These are phyloP conservation scores for Leucaena leucocephala DNA, from an alignment of 306 rosid genomes.

Conservation along the genomic window DNA sequence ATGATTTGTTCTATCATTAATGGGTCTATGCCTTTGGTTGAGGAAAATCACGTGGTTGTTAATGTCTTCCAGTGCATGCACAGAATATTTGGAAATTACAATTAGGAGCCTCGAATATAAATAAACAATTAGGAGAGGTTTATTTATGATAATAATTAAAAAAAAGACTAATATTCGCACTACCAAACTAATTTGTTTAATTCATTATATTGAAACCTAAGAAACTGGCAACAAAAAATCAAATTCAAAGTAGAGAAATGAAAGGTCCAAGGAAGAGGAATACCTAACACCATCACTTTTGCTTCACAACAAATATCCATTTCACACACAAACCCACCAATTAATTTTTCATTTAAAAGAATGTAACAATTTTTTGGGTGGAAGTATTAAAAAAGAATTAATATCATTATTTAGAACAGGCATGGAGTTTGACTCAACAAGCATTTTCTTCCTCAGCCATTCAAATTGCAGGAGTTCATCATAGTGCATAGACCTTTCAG, in stretches of 20 bases:
- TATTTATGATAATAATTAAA: background rate
- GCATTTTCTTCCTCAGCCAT: constrained; percentile 12
- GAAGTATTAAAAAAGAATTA: background rate
- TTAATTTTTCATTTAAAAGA: background rate
- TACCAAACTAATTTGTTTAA: constrained; percentile 8
- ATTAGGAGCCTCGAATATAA: background rate
- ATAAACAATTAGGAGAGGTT: background rate
- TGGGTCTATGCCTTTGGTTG: background rate
- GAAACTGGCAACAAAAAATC: background rate
- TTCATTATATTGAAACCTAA: constrained; percentile 12
- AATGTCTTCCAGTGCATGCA: background rate
- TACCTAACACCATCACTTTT: background rate
- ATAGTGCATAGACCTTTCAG: background rate
- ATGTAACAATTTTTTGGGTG: background rate
- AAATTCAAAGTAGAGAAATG: background rate
- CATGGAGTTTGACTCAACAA: background rate
- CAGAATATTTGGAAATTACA: constrained; percentile 1
- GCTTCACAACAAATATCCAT: background rate
- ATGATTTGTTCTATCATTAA: background rate
- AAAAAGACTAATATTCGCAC: background rate
- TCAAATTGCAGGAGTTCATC: background rate
- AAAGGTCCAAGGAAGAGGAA: constrained; percentile 15
- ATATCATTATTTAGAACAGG: background rate
- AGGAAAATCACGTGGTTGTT: constrained; percentile 6
- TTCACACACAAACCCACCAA: background rate